These are phyloP conservation scores for Fraxinus velutina DNA, from an alignment of 305 asterid species.

Conservation along the genomic window DNA sequence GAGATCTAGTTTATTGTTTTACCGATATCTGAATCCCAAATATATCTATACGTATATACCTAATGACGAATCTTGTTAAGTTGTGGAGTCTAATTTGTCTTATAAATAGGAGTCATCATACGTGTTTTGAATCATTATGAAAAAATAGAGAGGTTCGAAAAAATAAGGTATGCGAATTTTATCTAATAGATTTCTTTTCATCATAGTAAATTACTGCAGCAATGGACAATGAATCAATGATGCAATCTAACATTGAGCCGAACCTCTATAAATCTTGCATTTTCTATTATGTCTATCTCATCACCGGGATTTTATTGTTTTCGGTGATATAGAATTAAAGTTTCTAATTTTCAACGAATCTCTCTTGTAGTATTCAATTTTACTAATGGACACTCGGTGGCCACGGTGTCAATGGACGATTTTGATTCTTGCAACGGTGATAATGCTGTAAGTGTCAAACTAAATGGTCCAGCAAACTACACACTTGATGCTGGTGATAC, in stretches of 20 bases:
- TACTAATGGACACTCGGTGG: not conserved
- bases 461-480: not conserved
- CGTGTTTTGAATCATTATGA: not conserved
- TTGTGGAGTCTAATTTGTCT: not conserved
- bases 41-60: not conserved
- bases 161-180: not conserved
- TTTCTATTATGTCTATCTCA: not conserved
- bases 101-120: not conserved
- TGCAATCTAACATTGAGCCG: not conserved
- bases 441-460: not conserved
- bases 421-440: not conserved
- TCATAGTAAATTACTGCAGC: not conserved
- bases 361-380: not conserved
- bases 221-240: not conserved
- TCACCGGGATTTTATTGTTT: not conserved
- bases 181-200: not conserved
- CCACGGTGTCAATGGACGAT: not conserved
- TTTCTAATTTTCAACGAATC: not conserved
- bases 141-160: not conserved
- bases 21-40: not conserved
- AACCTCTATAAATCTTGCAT: not conserved
- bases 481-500: not conserved
- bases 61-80: not conserved
- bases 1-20: not conserved
- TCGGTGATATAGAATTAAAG: not conserved